Evolutionary conservation across 495 filamentous ascomycete genomes (phyloP).

Genomic region (Thozetella sp.): DNA sequence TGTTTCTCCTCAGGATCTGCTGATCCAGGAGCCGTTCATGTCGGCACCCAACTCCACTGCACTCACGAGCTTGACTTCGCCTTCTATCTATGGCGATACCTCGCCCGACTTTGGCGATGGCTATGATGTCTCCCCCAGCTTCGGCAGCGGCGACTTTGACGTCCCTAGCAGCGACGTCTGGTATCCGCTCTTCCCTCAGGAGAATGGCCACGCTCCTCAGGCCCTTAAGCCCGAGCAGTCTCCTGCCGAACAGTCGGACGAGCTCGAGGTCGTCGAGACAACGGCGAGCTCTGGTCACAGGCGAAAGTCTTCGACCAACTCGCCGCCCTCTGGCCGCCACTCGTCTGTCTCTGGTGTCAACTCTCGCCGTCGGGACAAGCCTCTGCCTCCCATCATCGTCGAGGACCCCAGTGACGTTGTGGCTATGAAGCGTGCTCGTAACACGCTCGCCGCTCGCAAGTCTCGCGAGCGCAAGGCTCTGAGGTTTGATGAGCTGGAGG

Average conservation of each 20-base stretch:
- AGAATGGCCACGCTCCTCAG: conserved; percentile 18
- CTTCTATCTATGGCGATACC: conserved; percentile 67
- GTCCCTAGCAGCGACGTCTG: conserved; percentile 42
- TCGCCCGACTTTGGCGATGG: conserved; percentile 69
- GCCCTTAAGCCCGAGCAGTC: conserved; percentile 34
- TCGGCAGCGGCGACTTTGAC: conserved; percentile 51
- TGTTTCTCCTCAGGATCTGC: conserved; percentile 84
- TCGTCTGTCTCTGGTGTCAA: conserved; percentile 72
- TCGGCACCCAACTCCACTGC: conserved; percentile 83
- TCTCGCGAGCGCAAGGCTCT: conserved; percentile 83
- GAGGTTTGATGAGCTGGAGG: conserved; percentile 65
- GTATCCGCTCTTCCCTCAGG: conserved; percentile 72
- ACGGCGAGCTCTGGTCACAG: conserved; percentile 25
- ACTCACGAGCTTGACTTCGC: conserved; percentile 85
- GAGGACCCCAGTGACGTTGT: conserved; percentile 71
- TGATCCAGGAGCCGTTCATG: conserved; percentile 61
- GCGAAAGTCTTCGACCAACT: conserved; percentile 45
- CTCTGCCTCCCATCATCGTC: conserved; percentile 75
- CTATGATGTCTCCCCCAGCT: conserved; percentile 77
- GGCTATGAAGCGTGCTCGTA: conserved; percentile 90
- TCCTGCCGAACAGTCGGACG: conserved; percentile 42
- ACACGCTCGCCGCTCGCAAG: conserved; percentile 94
- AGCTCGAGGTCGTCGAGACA: conserved; percentile 33
- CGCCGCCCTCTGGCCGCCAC: conserved; percentile 54
- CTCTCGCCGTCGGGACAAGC: conserved; percentile 72